Percentiles rank a stretch among this genome's conserved stretches.
These are phyloP conservation scores for Cruciata laevipes DNA, from an alignment of 257 asterid species.

Conservation along the genomic window DNA sequence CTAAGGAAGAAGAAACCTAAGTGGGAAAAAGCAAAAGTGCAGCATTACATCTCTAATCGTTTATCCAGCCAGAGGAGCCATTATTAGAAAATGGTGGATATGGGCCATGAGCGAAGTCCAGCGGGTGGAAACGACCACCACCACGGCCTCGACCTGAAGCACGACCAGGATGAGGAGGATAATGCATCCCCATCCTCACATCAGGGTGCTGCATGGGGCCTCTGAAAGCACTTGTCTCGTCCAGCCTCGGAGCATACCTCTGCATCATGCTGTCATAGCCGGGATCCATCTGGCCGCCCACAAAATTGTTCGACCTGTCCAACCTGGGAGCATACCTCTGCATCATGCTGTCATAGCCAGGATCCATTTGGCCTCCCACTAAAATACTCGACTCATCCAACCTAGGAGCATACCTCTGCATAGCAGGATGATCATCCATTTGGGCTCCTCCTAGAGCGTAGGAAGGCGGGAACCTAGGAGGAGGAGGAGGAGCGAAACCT, in stretches of 20 bases:
- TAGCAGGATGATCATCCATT: conserved; percentile 16
- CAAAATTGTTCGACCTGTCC: conserved; percentile 33
- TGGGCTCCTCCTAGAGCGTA: conserved; percentile 19
- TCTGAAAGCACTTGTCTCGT: conserved; percentile 26
- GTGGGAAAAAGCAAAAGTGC: not conserved
- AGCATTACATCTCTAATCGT: conserved; percentile 31
- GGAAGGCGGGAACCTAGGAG: conserved; percentile 16
- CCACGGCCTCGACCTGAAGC: conserved; percentile 10
- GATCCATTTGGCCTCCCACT: conserved; percentile 8
- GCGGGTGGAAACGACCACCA: conserved; percentile 17
- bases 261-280: conserved; percentile 17
- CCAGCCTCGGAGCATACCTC: conserved; percentile 51
- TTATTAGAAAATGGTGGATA: conserved; percentile 30
- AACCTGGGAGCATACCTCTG: conserved; percentile 50
- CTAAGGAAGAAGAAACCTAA: no score
- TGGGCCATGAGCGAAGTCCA: conserved; percentile 52
- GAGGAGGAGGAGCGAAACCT: conserved; percentile 9
- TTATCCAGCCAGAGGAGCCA: conserved; percentile 61
- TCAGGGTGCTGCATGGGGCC: conserved; percentile 20
- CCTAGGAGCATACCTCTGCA: conserved; percentile 49
- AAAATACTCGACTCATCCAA: conserved; percentile 37
- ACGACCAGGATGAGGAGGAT: conserved; percentile 17
- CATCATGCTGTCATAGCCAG: conserved; percentile 9
- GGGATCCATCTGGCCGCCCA: conserved; percentile 7
- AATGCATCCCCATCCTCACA: conserved; percentile 16